Base-by-base conservation (phyloP, 2,329 filamentous ascomycete species). In the Exophiala spinifera region DNA sequence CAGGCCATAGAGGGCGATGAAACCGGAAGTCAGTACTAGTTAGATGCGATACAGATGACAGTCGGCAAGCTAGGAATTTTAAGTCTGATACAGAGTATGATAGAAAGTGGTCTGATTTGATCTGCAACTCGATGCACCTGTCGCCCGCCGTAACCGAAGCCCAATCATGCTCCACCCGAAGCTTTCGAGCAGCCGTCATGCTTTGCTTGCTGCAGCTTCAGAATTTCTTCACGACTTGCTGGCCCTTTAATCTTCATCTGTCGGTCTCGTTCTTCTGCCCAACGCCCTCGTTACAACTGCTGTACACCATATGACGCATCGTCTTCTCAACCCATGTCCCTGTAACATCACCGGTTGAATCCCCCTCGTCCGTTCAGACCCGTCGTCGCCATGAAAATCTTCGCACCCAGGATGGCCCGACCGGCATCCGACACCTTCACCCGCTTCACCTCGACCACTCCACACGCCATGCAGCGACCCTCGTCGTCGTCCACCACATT, bases 381-480 rank as follows among this genome's bases (percentile, higher is more conserved):
- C 36, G 17, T 19, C 17, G 36, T 31, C 25, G 7, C 36, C 21
- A 57, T 59, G 48, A 56, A 56, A 50, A 34, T 43, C 15, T 55
- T 51, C 46, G 23, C 46, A 36, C 40, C 43, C 33, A 57, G 46
- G 21, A 53, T 59, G 45, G 65, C 34, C 72, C 65, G 74, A 49
- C 58, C 54, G 5, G 54, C 75, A 55, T 70, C 72, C 61, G 74
- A 78, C 65, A 73, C 74, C 14, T 65, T 64, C 64, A 78, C 75
- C 60, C 71, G 76, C 56, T 78, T 78, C 67, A 78, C 76, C 56
- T 75, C 76, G 56, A 77, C 74, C 55, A 73, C 74, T 51, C 75
- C 75, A 28, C 75, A 77, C 67, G 74, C 74, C 61, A 73, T 67
- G 63, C 72, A 73, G 53, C 74, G 74, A 55, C 63, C 70, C 47